Evolutionary conservation across 2,329 filamentous ascomycete species (phyloP).

Genomic region (Alternaria conjuncta): DNA sequence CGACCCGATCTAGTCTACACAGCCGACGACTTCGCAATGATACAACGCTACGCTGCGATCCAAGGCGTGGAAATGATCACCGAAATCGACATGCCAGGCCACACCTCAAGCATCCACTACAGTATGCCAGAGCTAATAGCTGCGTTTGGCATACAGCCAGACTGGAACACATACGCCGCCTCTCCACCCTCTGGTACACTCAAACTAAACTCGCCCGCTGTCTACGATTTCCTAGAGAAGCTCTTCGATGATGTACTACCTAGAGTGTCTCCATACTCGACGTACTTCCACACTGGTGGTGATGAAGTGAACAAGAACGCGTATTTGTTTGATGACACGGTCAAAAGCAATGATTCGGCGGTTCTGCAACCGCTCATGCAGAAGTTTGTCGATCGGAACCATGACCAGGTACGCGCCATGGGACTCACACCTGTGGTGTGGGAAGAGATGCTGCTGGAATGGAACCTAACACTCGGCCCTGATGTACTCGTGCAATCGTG

Average conservation of each 20-base stretch:
- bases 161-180: constrained; percentile 60
- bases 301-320: constrained; percentile 84
- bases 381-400: constrained; percentile 74
- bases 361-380: constrained; percentile 79
- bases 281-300: constrained; percentile 85
- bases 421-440: constrained; percentile 79
- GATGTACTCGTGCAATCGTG: constrained; percentile 82
- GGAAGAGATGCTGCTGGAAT: constrained; percentile 84
- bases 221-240: constrained; percentile 73
- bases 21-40: constrained; percentile 65
- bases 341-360: constrained; percentile 68
- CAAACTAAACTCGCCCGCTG: constrained; percentile 74
- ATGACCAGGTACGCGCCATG: constrained; percentile 66
- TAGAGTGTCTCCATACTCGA: constrained; percentile 62
- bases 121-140: constrained; percentile 75
- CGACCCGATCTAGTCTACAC: constrained; percentile 70
- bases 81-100: constrained; percentile 83
- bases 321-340: constrained; percentile 72
- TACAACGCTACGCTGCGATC: constrained; percentile 74
- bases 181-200: constrained; percentile 68
- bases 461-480: constrained; percentile 74
- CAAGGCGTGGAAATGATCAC: constrained; percentile 75
- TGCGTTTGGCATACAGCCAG: constrained; percentile 62
- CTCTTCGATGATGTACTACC: constrained; percentile 80
- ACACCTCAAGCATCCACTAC: constrained; percentile 71